Base-by-base conservation (phyloP, 768 basidiomycete genomes). In the Serendipita sp. region DNA sequence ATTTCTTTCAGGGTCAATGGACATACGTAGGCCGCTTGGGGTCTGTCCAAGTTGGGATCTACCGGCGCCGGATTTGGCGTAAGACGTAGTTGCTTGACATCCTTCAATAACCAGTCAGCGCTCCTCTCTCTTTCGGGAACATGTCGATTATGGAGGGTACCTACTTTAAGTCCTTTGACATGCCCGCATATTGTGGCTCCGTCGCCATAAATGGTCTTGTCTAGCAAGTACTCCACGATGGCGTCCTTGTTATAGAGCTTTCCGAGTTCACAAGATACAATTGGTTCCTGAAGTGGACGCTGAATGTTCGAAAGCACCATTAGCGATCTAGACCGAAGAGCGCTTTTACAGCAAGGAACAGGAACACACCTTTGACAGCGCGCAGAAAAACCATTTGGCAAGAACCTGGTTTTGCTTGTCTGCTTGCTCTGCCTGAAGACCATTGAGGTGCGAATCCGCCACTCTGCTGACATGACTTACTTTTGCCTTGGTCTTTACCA, bases 181-280 rank as follows among this genome's bases (percentile, higher is more conserved):
- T 98, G 91, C 2, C 93, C 89, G 71, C 94, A 97, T 70, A 96
- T 94, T 67, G 83, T 81, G 68, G 88, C 86, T 0, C 92, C 94
- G 68, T 98, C 96, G 3, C 94, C 91, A 72, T 92, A 94, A 2
- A 85, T 79, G 2, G 82, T 76, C 69, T 83, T 85, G 73, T 95
- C 89, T 15, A 98, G 76, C 36, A 97, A 78, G 74, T 85, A 95
- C 73, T 96, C 91, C 45, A 99, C 81, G 32, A 99, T 78, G 0
- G 94, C 83, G 69, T 95, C 95, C 72, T 95, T 96, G 75, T 97
- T 99, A 73, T 97, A 98, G 0, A 99, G 77, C 73, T 94, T 95
- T 10, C 96, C 96, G 0, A 97, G 79, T 0, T 85, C 85, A 74
- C 92, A 95, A 0, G 93, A 86, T 0, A 97, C 96, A 3, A 97